Conservation (phyloP, 768 basidiomycete species). For the Boletus reticuloceps region DNA sequence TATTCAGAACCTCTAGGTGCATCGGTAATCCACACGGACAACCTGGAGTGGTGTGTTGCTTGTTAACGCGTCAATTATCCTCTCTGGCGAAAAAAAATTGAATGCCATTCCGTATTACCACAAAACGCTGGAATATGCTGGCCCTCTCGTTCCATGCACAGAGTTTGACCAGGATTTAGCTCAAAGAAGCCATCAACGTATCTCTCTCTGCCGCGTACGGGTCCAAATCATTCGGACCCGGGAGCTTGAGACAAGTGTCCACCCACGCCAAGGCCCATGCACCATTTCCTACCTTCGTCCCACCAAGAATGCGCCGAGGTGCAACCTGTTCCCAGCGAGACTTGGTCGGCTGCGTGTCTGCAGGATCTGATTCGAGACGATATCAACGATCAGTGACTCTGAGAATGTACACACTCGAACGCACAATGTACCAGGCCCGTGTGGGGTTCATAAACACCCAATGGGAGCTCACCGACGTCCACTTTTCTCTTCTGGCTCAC, state of each 20-base stretch:
- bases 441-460: constrained; percentile 84
- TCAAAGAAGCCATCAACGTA: constrained; percentile 9
- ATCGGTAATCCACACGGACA: too few relatives aligned
- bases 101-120: not conserved
- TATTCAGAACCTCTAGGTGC: too few relatives aligned
- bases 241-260: constrained; percentile 49
- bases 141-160: not conserved
- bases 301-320: constrained; percentile 56
- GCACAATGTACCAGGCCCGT: constrained; percentile 70
- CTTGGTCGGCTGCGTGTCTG: constrained; percentile 72
- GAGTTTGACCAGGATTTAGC: too few relatives aligned
- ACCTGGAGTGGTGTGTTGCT: too few relatives aligned
- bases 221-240: constrained; percentile 21
- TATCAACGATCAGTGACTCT: constrained; percentile 2
- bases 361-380: constrained; percentile 52
- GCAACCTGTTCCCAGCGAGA: constrained; percentile 59
- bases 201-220: constrained; percentile 20
- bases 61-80: too few relatives aligned
- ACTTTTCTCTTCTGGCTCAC: constrained; percentile 24
- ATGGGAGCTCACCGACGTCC: constrained; percentile 40
- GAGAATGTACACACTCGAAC: constrained; percentile 24
- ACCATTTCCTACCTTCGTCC: constrained; percentile 70
- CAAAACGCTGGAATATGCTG: not conserved
- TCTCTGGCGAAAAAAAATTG: not conserved
- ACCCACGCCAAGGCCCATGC: constrained; percentile 84